Conservation (phyloP, 176 grass and related monocot species). For the Paspalum vaginatum region DNA sequence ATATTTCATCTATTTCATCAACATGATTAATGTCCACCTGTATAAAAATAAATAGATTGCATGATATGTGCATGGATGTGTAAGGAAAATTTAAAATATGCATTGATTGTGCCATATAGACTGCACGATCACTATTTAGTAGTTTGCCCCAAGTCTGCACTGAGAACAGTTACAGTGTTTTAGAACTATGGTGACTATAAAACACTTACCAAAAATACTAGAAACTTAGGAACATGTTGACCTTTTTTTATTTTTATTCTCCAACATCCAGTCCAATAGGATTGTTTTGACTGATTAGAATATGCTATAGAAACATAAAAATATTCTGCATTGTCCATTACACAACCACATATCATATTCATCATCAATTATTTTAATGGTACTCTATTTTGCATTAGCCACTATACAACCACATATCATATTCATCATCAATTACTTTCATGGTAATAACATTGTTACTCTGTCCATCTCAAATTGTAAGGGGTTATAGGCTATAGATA, state of each 20-base stretch:
- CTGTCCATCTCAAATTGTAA: too few relatives aligned
- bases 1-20: conserved; percentile 97
- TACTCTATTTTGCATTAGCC: neutral
- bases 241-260: neutral
- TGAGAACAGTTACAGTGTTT: neutral
- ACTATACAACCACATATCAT: neutral
- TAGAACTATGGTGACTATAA: neutral
- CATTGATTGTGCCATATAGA: neutral
- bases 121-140: neutral
- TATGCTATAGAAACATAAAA: neutral
- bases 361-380: neutral
- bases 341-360: conserved; percentile 14
- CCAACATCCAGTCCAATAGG: neutral
- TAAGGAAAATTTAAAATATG: conserved; percentile 24
- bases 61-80: conserved; percentile 7
- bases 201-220: conserved; percentile 7
- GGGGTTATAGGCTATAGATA: too few relatives aligned
- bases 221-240: conserved; percentile 10
- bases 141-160: neutral
- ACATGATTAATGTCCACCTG: conserved; percentile 98
- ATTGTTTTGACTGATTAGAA: conserved; percentile 11
- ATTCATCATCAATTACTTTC: conserved; percentile 1
- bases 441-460: neutral
- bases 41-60: conserved; percentile 31
- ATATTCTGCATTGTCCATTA: neutral